Conservation (phyloP, 2,329 filamentous ascomycete genomes). For the Trichothecium roseum region DNA sequence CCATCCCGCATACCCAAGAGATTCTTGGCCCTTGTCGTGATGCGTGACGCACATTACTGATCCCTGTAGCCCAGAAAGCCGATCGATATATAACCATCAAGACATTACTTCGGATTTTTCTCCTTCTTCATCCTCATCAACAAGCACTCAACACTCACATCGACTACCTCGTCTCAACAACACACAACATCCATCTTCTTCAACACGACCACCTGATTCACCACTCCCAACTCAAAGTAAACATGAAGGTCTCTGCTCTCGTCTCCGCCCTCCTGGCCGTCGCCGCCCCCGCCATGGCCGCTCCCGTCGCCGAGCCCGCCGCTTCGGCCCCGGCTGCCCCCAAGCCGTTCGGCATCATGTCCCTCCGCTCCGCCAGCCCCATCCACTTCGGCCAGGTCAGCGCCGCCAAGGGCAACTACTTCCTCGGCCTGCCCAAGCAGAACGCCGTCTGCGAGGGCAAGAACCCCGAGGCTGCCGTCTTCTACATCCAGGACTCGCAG, state of each 20-base stretch:
- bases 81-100: too few species aligned
- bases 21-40: too few species aligned
- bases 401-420: slow-evolving; percentile 32
- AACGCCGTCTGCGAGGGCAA: slow-evolving; percentile 36
- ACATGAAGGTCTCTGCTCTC: slow-evolving; percentile 1
- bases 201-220: too few species aligned
- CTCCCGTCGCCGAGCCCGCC: slow-evolving; percentile 6
- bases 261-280: slow-evolving; percentile 4
- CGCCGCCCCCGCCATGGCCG: slow-evolving; percentile 16
- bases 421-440: slow-evolving; percentile 31
- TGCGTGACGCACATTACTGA: too few species aligned
- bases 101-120: too few species aligned
- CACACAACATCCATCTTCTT: too few species aligned
- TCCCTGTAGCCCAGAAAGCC: too few species aligned
- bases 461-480: slow-evolving; percentile 3
- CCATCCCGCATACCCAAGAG: too few species aligned
- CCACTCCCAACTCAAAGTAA: neutral
- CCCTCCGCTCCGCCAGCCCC: slow-evolving; percentile 35
- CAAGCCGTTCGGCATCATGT: slow-evolving; percentile 35
- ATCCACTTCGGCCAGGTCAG: slow-evolving; percentile 36
- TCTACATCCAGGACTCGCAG: slow-evolving; percentile 15
- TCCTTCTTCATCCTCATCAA: too few species aligned
- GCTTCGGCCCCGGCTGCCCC: slow-evolving; percentile 4
- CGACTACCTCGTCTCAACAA: too few species aligned
- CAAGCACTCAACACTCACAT: too few species aligned